Conservation (phyloP, 2,329 filamentous ascomycete species). For the Claviceps paspali region DNA sequence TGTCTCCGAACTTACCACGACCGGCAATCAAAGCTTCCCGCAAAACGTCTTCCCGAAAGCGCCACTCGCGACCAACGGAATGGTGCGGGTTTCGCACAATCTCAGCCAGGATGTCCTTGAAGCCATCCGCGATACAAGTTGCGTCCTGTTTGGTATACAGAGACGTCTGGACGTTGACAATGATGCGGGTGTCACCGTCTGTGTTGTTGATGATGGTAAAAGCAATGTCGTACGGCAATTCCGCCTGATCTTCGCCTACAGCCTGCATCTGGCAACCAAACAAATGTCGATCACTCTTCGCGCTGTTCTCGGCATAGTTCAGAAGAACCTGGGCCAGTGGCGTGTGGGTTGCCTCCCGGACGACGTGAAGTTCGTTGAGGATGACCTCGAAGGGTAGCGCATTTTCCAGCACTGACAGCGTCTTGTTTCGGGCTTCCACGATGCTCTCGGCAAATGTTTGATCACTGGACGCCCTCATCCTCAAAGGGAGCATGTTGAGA, state of each 20-base stretch:
- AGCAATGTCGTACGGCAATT: not conserved
- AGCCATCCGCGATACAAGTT: not conserved
- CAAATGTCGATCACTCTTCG: not conserved
- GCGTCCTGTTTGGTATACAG: not conserved
- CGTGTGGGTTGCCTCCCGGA: constrained; percentile 20
- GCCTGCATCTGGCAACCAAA: not conserved
- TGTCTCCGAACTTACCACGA: not conserved
- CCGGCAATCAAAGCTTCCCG: not conserved
- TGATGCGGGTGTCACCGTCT: not conserved
- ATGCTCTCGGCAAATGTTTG: constrained; percentile 10
- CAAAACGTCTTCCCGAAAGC: too few relatives aligned
- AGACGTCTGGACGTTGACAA: not conserved
- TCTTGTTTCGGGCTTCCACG: constrained; percentile 11
- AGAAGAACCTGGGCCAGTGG: constrained; percentile 32
- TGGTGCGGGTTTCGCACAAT: not conserved
- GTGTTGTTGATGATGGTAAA: not conserved
- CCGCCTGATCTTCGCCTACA: not conserved
- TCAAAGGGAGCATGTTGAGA: constrained; percentile 32
- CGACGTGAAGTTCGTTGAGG: constrained; percentile 24
- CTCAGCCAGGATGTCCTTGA: not conserved
- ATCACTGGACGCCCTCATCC: constrained; percentile 15
- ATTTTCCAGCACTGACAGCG: constrained; percentile 15
- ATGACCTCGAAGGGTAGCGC: constrained; percentile 30
- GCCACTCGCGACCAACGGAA: not conserved
- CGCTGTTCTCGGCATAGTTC: constrained; percentile 17